Conservation (phyloP, 202 grass and related monocot species). For the Setaria italica region DNA sequence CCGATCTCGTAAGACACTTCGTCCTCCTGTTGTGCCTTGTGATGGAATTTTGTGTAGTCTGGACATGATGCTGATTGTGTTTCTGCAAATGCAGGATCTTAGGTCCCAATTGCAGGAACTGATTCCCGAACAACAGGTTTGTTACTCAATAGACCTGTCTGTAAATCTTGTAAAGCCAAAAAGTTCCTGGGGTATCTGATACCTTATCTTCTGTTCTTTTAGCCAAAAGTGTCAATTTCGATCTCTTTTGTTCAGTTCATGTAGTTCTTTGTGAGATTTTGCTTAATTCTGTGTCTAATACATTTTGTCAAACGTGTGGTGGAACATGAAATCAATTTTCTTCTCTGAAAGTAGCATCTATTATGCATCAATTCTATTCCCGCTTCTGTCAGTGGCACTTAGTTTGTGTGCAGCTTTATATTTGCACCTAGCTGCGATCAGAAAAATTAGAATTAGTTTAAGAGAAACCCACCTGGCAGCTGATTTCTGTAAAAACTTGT, state of each 20-base stretch:
- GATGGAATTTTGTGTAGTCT: neutral
- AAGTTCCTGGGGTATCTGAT: constrained; percentile 35
- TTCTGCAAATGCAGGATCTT: constrained; percentile 79
- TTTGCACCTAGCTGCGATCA: neutral
- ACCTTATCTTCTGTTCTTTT: constrained; percentile 15
- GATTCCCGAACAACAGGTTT: constrained; percentile 98
- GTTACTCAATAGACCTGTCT: neutral
- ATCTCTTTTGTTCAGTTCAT: constrained; percentile 18
- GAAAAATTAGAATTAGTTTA: neutral
- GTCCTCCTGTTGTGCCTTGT: neutral
- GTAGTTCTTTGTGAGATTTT: neutral
- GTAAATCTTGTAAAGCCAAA: constrained; percentile 26
- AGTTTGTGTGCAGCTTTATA: neutral
- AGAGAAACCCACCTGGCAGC: neutral
- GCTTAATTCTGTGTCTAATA: neutral
- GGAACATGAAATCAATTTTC: neutral
- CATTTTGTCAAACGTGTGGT: neutral
- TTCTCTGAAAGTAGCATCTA: neutral
- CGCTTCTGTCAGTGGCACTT: neutral
- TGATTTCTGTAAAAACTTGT: constrained; percentile 8
- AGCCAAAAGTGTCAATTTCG: neutral
- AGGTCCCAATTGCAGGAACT: constrained; percentile 91
- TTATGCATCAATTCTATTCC: neutral
- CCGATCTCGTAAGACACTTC: constrained; percentile 71
- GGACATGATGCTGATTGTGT: constrained; percentile 40